Evolutionary conservation across 2,329 filamentous ascomycete genomes (phyloP).

Genomic region (Ploettnerulaceae sp.): DNA sequence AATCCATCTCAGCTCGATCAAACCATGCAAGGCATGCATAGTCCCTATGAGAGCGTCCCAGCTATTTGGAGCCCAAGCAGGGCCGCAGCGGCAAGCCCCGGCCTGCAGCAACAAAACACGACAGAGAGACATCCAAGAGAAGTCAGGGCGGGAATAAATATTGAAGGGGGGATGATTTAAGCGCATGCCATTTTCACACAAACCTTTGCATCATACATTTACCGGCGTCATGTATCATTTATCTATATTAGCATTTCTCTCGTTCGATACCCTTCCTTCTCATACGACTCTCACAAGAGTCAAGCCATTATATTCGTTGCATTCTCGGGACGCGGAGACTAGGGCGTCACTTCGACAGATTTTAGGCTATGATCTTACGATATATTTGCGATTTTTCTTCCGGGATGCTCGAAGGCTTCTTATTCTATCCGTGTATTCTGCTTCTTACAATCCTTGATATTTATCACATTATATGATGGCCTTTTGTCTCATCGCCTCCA

Average conservation of each 20-base stretch:
- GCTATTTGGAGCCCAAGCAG: constrained; percentile 19
- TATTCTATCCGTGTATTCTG: constrained; percentile 26
- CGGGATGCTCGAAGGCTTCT: not conserved
- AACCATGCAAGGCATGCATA: constrained; percentile 13
- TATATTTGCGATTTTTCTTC: not conserved
- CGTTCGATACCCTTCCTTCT: constrained; percentile 26
- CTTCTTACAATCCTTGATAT: constrained; percentile 29
- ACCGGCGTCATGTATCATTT: constrained; percentile 8
- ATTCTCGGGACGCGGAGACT: constrained; percentile 15
- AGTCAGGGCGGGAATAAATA: constrained; percentile 29
- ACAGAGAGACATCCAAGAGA: constrained; percentile 33
- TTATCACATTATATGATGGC: constrained; percentile 15
- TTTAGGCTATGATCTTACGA: constrained; percentile 17
- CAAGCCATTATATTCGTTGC: constrained; percentile 9
- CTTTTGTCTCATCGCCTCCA: constrained; percentile 9
- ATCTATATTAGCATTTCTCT: constrained; percentile 2
- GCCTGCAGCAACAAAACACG: constrained; percentile 1
- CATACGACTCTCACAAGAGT: constrained; percentile 3
- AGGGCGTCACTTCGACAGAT: constrained; percentile 7
- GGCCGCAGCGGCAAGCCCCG: constrained; percentile 11
- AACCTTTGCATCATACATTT: constrained; percentile 13
- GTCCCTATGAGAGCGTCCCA: constrained; percentile 33
- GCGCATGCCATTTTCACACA: constrained; percentile 2
- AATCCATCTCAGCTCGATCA: constrained; percentile 20
- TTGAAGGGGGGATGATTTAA: constrained; percentile 35